phyloP scores from a whole-genome alignment of 179 eudicot genomes.

The Dionaea muscipula region DNA sequence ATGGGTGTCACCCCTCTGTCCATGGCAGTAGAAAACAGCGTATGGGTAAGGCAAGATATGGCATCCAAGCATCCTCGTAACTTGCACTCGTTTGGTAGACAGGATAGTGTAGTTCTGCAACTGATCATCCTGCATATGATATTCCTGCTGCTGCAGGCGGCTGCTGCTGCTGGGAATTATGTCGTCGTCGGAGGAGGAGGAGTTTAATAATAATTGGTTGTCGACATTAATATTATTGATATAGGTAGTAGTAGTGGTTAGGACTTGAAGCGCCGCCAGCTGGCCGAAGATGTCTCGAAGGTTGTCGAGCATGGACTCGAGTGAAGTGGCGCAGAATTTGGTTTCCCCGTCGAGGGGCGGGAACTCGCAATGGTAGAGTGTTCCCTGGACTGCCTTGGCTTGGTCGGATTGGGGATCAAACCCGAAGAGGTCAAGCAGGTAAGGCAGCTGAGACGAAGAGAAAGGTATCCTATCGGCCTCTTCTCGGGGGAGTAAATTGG shows the following conservation, averaged over 20 bases:
- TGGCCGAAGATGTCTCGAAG: slow-evolving; percentile 20
- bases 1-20: slow-evolving; percentile 31
- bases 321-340: slow-evolving; percentile 54
- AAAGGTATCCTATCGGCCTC: slow-evolving; percentile 64
- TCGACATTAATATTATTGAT: too few species aligned
- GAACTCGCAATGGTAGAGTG: slow-evolving; percentile 44
- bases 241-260: slow-evolving; percentile 29
- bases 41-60: slow-evolving; percentile 73
- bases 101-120: slow-evolving; percentile 47
- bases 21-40: slow-evolving; percentile 61
- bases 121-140: too few species aligned
- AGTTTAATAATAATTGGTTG: too few species aligned
- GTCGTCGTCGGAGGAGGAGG: too few species aligned
- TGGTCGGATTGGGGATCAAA: slow-evolving; percentile 36
- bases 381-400: slow-evolving; percentile 47
- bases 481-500: slow-evolving; percentile 36
- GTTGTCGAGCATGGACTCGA: slow-evolving; percentile 57
- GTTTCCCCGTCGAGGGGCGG: slow-evolving; percentile 37
- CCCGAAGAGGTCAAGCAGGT: slow-evolving; percentile 35
- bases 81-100: slow-evolving; percentile 3
- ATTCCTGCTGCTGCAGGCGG: too few species aligned
- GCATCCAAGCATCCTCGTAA: slow-evolving; percentile 33
- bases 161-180: too few species aligned
- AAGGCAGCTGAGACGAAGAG: slow-evolving; percentile 26
- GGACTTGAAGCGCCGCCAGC: slow-evolving; percentile 19